Conservation (phyloP, 2,329 filamentous ascomycete genomes). For the Xylaria sp. region DNA sequence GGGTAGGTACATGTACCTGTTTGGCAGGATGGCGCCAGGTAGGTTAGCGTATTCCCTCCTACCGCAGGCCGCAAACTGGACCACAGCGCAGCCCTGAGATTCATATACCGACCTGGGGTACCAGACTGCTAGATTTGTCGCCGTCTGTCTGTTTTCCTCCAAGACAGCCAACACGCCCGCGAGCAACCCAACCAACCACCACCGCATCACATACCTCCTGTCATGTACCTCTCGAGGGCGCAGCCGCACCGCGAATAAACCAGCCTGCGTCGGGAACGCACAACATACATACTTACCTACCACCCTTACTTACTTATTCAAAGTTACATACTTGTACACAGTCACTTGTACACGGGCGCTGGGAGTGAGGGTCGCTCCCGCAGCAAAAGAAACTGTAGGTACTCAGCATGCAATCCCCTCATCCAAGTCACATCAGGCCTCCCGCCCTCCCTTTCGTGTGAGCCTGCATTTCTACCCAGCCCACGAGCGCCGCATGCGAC, state of each 20-base stretch:
- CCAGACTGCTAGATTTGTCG: slow-evolving; percentile 1
- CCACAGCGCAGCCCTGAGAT: no score
- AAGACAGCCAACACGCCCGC: not conserved
- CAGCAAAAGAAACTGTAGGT: not conserved
- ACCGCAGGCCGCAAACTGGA: not conserved
- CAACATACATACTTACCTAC: slow-evolving; percentile 1
- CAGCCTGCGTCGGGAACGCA: slow-evolving; percentile 23
- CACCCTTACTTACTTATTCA: not conserved
- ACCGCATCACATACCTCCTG: not conserved
- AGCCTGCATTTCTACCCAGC: slow-evolving; percentile 23
- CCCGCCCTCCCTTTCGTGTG: not conserved
- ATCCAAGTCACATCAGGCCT: slow-evolving; percentile 20
- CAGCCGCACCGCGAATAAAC: not conserved
- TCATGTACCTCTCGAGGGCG: not conserved
- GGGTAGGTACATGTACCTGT: slow-evolving; percentile 1
- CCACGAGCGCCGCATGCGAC: slow-evolving; percentile 19
- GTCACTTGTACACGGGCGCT: not conserved
- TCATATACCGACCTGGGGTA: no score
- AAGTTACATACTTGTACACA: not conserved
- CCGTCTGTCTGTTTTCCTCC: slow-evolving; percentile 1
- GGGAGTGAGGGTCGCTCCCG: slow-evolving; percentile 13
- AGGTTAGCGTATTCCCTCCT: not conserved
- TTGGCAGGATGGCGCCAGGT: no score
- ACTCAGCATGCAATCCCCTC: slow-evolving; percentile 2
- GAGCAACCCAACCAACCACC: not conserved